A percentile compares a stretch with the other conserved stretches of the same genome.
These are phyloP conservation scores for Kodamaea nitidulidarum DNA, from an alignment of 805 yeast genomes.

Conservation along the genomic window DNA sequence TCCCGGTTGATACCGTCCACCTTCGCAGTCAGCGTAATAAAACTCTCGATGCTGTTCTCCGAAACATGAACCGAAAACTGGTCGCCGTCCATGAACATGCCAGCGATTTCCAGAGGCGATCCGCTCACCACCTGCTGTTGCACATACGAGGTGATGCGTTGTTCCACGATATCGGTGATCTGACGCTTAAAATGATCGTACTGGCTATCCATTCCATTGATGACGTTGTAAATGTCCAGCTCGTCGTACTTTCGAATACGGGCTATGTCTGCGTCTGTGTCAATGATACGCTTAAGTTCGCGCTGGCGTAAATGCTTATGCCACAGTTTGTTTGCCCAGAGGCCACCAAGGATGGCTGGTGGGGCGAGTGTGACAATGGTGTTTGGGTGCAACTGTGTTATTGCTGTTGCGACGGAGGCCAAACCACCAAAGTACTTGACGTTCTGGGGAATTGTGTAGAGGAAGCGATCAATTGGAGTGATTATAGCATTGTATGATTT, in stretches of 20 bases:
- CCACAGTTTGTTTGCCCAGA: constrained; percentile 18
- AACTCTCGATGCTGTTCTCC: constrained; percentile 23
- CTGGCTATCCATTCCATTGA: constrained; percentile 35
- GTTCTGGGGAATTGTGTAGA: constrained; percentile 26
- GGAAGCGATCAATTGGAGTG: constrained; percentile 21
- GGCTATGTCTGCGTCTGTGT: constrained; percentile 11
- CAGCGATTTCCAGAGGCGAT: constrained; percentile 6
- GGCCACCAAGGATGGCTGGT: constrained; percentile 28
- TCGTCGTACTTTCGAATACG: constrained; percentile 31
- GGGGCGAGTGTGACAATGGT: constrained; percentile 34
- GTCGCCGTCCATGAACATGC: constrained; percentile 25
- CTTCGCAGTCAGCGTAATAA: constrained; percentile 21
- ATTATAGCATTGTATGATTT: constrained; percentile 27
- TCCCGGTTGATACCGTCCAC: constrained; percentile 7
- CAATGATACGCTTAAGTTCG: constrained; percentile 16
- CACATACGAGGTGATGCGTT: constrained; percentile 26
- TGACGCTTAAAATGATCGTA: constrained; percentile 32
- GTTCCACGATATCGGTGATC: constrained; percentile 23
- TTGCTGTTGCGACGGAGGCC: constrained; percentile 21
- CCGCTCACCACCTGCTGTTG: neutral
- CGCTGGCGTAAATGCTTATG: constrained; percentile 11
- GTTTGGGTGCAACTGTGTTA: constrained; percentile 36
- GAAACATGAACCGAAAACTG: constrained; percentile 28
- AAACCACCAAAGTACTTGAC: constrained; percentile 28
- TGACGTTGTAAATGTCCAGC: constrained; percentile 24